Evolutionary conservation across 1,139 yeast genomes (phyloP), one percentile per base, ranked within the genome.

Genomic region (Zygotorulaspora mrakii): DNA sequence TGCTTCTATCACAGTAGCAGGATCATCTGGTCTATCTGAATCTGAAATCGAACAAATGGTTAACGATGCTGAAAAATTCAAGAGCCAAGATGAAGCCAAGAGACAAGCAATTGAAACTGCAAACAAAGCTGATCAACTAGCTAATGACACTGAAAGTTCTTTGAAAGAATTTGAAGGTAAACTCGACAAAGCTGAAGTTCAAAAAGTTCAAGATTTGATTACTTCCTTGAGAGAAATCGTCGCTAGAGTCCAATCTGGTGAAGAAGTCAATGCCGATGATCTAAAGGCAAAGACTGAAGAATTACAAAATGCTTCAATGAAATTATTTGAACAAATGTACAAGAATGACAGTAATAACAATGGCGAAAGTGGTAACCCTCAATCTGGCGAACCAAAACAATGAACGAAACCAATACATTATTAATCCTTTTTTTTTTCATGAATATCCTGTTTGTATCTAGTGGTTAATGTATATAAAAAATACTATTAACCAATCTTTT

Each of bases 41-140:
- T 65, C 91, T 53, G 98, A 91, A 75, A 91, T 91, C 62, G 96
- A 89, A 76, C 84, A 86, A 77, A 91, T 91, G 97, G 95, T 91
- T 55, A 82, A 77, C 72, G 98, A 91, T 64, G 98, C 97, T 60
- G 97, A 91, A 76, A 87, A 87, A 76, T 89, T 78, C 78, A 94
- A 94, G 69, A 95, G 88, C 66, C 82, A 89, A 64, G 98, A 91
- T 75, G 85, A 88, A 76, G 89, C 91, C 53, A 85, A 88, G 72
- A 82, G 85, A 69, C 95, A 87, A 73, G 77, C 95, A 46, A 89
- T 91, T 65, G 97, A 89, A 74, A 71, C 76, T 56, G 95, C 96
- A 63, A 91, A 91, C 88, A 87, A 87, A 69, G 96, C 96, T 54
- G 97, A 91, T 70, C 89, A 86, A 70, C 81, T 89, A 67, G 86